Percentiles rank a stretch among this genome's conserved stretches.
These are phyloP conservation scores for Alloascoidea africana DNA, from an alignment of 805 yeast genomes.

Conservation along the genomic window DNA sequence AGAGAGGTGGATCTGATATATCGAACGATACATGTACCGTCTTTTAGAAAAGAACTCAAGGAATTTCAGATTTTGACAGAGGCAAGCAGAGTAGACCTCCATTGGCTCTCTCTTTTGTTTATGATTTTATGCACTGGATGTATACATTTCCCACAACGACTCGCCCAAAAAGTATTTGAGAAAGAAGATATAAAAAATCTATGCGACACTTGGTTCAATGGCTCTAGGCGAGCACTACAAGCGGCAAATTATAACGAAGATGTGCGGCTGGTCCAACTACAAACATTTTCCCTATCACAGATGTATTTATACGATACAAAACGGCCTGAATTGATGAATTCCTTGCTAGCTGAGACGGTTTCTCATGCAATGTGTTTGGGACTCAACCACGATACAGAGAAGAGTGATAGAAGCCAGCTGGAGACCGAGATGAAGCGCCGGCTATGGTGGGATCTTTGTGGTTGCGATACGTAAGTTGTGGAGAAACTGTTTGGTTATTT, in stretches of 20 bases:
- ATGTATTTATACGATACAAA: not conserved
- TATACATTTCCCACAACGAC: not conserved
- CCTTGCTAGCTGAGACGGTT: not conserved
- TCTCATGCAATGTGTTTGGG: not conserved
- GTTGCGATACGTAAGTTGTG: too few relatives aligned
- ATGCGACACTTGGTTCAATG: not conserved
- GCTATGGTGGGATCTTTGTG: slow-evolving; percentile 1
- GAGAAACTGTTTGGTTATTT: too few relatives aligned
- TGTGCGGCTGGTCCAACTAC: not conserved
- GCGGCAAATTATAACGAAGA: not conserved
- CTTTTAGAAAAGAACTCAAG: not conserved
- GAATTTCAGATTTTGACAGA: not conserved
- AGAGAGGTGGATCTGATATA: not conserved
- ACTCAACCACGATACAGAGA: not conserved
- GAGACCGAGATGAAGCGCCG: not conserved
- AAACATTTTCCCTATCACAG: not conserved
- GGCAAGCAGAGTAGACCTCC: not conserved
- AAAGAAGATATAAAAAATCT: not conserved
- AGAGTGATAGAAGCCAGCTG: not conserved
- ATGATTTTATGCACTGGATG: not conserved
- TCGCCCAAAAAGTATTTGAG: not conserved
- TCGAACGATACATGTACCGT: not conserved
- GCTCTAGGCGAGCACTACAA: not conserved
- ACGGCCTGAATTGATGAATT: not conserved
- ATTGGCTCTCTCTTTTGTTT: not conserved